Conservation (phyloP, 2,329 filamentous ascomycete genomes). For the Dothideomycetidae sp. region DNA sequence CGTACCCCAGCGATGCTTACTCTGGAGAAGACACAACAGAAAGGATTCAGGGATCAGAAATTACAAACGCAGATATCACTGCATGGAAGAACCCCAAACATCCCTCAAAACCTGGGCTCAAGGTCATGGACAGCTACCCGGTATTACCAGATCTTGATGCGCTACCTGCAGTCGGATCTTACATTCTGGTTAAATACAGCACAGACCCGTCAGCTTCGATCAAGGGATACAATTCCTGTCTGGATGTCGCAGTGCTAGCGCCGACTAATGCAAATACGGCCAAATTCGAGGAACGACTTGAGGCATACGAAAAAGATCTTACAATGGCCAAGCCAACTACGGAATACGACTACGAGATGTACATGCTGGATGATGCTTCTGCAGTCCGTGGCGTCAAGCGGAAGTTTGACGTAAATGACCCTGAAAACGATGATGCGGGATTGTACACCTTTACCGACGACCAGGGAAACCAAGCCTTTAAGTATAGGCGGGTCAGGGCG, state of each 20-base stretch:
- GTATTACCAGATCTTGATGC: slow-evolving; percentile 47
- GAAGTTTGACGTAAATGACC: slow-evolving; percentile 40
- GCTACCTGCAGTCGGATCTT: slow-evolving; percentile 43
- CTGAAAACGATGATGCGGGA: slow-evolving; percentile 38
- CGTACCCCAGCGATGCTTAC: slow-evolving; percentile 51
- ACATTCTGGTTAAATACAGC: slow-evolving; percentile 47
- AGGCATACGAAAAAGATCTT: slow-evolving; percentile 36
- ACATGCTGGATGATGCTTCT: slow-evolving; percentile 37
- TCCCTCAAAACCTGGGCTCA: slow-evolving; percentile 42
- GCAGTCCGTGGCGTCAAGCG: slow-evolving; percentile 38
- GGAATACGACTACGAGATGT: slow-evolving; percentile 46
- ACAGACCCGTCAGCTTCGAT: slow-evolving; percentile 40
- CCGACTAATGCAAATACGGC: slow-evolving; percentile 33
- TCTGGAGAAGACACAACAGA: slow-evolving; percentile 48
- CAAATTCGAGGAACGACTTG: slow-evolving; percentile 34
- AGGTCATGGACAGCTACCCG: slow-evolving; percentile 45
- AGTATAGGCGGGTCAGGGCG: slow-evolving; percentile 43
- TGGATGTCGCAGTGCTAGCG: slow-evolving; percentile 45
- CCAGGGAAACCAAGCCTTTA: slow-evolving; percentile 30
- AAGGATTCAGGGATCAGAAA: slow-evolving; percentile 39
- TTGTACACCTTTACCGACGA: slow-evolving; percentile 34
- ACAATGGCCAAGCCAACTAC: slow-evolving; percentile 37
- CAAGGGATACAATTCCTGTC: slow-evolving; percentile 41
- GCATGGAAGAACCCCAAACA: slow-evolving; percentile 48
- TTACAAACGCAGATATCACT: slow-evolving; percentile 39